Conservation (phyloP, 2,329 filamentous ascomycete genomes). For the Botryosphaeria agaves region DNA sequence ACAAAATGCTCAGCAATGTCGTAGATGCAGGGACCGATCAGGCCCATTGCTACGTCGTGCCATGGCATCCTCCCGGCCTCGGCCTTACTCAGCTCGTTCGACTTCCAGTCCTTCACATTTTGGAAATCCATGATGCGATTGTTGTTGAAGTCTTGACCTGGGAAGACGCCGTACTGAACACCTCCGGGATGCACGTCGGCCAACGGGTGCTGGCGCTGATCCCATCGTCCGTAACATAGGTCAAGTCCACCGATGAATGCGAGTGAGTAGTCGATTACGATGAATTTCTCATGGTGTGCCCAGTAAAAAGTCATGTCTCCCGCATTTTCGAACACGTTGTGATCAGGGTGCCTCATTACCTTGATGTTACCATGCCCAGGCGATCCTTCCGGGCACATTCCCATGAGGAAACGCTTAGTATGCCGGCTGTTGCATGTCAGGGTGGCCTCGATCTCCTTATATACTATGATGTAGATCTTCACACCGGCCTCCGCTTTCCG, state of each 20-base stretch:
- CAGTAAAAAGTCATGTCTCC: constrained; percentile 96
- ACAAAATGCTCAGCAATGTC: constrained; percentile 95
- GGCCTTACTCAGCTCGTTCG: constrained; percentile 79
- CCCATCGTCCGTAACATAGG: constrained; percentile 91
- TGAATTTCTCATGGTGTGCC: constrained; percentile 96
- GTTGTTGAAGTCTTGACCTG: constrained; percentile 96
- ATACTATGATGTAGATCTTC: constrained; percentile 85
- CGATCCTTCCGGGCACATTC: constrained; percentile 63
- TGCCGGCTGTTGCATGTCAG: constrained; percentile 85
- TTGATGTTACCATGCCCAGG: constrained; percentile 78
- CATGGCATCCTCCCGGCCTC: constrained; percentile 94
- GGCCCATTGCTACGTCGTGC: constrained; percentile 87
- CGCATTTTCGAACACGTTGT: constrained; percentile 85
- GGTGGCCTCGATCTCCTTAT: constrained; percentile 52
- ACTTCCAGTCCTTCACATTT: constrained; percentile 78
- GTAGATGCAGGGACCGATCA: constrained; percentile 79
- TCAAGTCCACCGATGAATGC: constrained; percentile 93
- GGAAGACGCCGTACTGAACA: constrained; percentile 70
- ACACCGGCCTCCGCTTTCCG: constrained; percentile 80
- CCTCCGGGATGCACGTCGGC: constrained; percentile 78
- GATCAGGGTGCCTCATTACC: constrained; percentile 82
- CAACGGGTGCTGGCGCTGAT: constrained; percentile 67
- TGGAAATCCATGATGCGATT: constrained; percentile 94
- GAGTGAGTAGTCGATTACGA: constrained; percentile 78
- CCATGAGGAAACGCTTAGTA: constrained; percentile 71